These are phyloP conservation scores for Nemania sp. DNA, from an alignment of 2,329 filamentous ascomycete genomes.

Conservation along the genomic window DNA sequence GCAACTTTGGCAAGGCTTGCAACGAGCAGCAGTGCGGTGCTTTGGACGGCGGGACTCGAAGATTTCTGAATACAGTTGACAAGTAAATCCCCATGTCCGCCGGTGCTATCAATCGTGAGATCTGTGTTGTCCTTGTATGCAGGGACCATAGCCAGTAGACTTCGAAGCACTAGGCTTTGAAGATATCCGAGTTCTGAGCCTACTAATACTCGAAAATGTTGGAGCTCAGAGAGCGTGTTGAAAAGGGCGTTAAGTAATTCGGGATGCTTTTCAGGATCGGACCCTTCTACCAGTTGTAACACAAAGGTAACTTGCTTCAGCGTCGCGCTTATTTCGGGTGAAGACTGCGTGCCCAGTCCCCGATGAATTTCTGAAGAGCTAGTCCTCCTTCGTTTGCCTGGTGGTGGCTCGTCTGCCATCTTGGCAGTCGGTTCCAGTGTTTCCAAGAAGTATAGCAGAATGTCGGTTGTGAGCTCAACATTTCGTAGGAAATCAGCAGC, in stretches of 20 bases:
- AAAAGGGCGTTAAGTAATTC: constrained; percentile 81
- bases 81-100: constrained; percentile 84
- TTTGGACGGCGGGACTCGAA: constrained; percentile 90
- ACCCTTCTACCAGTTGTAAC: constrained; percentile 83
- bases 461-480: constrained; percentile 72
- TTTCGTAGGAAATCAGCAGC: constrained; percentile 73
- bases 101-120: constrained; percentile 73
- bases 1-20: constrained; percentile 84
- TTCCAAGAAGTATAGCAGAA: constrained; percentile 72
- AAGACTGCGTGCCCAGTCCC: constrained; percentile 62
- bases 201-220: constrained; percentile 78
- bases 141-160: constrained; percentile 81
- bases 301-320: constrained; percentile 83
- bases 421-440: constrained; percentile 74
- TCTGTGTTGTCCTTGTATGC: constrained; percentile 65
- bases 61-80: constrained; percentile 94
- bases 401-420: constrained; percentile 70
- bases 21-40: constrained; percentile 83
- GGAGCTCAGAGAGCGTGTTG: constrained; percentile 80
- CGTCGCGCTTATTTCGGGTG: constrained; percentile 66
- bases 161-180: constrained; percentile 80
- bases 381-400: constrained; percentile 77
- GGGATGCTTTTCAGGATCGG: constrained; percentile 73
- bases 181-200: constrained; percentile 89
- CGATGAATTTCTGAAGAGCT: constrained; percentile 71